A percentile compares a stretch with the other conserved stretches of the same genome.
phyloP scores from a whole-genome alignment of 345 rosid species.

The Arabis alpina region DNA sequence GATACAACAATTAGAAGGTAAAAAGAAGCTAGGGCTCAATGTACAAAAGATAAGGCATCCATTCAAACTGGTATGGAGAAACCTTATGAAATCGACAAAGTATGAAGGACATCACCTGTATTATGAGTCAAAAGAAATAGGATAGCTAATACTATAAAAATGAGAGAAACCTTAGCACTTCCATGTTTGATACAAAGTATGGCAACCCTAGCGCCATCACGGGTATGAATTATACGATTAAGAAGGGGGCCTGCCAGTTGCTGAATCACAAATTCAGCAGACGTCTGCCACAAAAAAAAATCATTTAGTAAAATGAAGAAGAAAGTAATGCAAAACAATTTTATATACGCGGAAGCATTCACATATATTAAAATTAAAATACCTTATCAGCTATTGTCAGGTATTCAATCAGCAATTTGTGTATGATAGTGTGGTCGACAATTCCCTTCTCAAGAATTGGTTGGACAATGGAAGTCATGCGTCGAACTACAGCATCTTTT shows the following conservation, averaged over 20 bases:
- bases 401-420: slow-evolving; percentile 78
- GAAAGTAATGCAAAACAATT: slow-evolving; percentile 17
- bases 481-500: slow-evolving; percentile 71
- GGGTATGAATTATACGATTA: slow-evolving; percentile 92
- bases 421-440: slow-evolving; percentile 84
- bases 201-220: slow-evolving; percentile 90
- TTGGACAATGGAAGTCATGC: slow-evolving; percentile 77
- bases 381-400: slow-evolving; percentile 86
- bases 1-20: not conserved
- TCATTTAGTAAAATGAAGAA: slow-evolving; percentile 35
- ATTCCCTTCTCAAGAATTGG: slow-evolving; percentile 96
- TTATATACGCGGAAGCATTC: slow-evolving; percentile 21
- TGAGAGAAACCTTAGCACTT: slow-evolving; percentile 72
- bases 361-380: not conserved
- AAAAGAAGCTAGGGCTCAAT: not conserved
- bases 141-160: not conserved
- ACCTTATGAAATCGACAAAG: not conserved
- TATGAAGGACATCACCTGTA: not conserved
- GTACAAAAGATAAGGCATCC: slow-evolving; percentile 4
- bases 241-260: slow-evolving; percentile 81
- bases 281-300: slow-evolving; percentile 49
- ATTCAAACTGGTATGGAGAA: slow-evolving; percentile 2
- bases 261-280: slow-evolving; percentile 81
- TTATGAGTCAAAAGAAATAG: not conserved
- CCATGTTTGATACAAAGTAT: slow-evolving; percentile 89